These are phyloP conservation scores for Falciphora oryzae DNA, from an alignment of 2,329 filamentous ascomycete genomes.

Conservation along the genomic window DNA sequence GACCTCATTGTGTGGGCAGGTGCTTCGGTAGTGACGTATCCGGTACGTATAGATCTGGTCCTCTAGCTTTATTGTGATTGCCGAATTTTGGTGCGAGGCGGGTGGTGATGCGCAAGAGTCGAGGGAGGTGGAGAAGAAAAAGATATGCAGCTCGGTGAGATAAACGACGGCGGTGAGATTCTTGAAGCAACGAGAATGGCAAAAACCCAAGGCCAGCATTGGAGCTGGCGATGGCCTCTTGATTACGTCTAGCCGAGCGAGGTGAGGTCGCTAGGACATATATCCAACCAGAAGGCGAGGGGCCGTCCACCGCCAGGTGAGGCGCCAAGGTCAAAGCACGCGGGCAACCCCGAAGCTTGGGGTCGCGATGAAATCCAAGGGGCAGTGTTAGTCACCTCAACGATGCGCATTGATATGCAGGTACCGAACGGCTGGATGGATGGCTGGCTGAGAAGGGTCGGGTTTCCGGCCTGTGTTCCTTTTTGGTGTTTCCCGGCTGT, in stretches of 20 bases:
- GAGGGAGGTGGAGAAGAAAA: background rate
- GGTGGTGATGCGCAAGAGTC: background rate
- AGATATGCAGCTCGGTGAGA: background rate
- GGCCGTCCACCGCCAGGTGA: no score
- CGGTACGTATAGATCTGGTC: background rate
- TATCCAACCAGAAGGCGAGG: background rate
- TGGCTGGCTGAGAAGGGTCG: background rate
- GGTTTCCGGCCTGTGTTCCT: background rate
- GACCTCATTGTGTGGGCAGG: conserved; percentile 39
- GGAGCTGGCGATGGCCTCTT: no score
- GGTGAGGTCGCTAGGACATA: background rate
- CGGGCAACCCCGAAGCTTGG: no score
- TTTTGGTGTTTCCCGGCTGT: background rate
- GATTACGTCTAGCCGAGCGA: background rate
- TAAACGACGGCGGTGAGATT: background rate
- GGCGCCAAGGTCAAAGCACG: background rate
- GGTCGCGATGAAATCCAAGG: background rate
- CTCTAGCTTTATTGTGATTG: background rate
- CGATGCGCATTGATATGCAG: background rate
- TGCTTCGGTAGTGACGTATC: background rate
- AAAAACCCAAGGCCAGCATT: background rate
- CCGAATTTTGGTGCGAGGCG: no score
- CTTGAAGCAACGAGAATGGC: background rate
- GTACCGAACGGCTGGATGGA: background rate
- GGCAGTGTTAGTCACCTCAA: background rate